Conservation (phyloP, 768 basidiomycete species). For the Kwoniella newhampshirensis region DNA sequence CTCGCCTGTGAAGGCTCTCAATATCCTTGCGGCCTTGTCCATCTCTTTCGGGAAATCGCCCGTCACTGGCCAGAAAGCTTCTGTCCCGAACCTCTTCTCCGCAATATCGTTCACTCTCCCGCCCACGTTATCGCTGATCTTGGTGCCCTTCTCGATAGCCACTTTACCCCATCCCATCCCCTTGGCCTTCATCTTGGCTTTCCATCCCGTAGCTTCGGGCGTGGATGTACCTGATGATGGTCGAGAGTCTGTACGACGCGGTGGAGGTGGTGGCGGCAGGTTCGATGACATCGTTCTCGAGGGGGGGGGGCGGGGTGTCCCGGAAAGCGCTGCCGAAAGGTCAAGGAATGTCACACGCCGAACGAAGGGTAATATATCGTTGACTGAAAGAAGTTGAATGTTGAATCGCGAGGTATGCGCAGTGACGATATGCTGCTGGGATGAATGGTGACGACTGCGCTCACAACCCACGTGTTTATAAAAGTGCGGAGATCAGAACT, state of each 20-base stretch:
- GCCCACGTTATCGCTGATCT: conserved; percentile 46
- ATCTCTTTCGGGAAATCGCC: conserved; percentile 52
- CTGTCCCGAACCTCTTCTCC: conserved; percentile 50
- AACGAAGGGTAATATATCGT: no score
- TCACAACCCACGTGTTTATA: no score
- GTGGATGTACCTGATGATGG: conserved; percentile 12
- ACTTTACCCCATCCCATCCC: conserved; percentile 38
- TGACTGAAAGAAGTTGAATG: no score
- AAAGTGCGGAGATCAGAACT: no score
- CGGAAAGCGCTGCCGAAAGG: no score
- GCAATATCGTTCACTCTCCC: conserved; percentile 47
- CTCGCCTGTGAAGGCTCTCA: conserved; percentile 52
- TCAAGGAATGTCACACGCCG: no score
- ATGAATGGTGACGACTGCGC: no score
- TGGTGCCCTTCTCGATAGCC: conserved; percentile 46
- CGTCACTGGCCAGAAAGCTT: conserved; percentile 52
- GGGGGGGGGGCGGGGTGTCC: no score
- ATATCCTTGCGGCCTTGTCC: conserved; percentile 51
- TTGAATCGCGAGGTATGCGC: no score
- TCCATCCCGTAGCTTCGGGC: conserved; percentile 22
- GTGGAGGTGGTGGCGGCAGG: conserved; percentile 17
- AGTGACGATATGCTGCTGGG: no score
- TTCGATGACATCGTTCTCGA: background rate
- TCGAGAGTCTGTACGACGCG: conserved; percentile 6
- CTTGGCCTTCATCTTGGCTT: conserved; percentile 34